phyloP scores from a whole-genome alignment of 2,329 filamentous ascomycete genomes.

The Aphanoascus verrucosus region DNA sequence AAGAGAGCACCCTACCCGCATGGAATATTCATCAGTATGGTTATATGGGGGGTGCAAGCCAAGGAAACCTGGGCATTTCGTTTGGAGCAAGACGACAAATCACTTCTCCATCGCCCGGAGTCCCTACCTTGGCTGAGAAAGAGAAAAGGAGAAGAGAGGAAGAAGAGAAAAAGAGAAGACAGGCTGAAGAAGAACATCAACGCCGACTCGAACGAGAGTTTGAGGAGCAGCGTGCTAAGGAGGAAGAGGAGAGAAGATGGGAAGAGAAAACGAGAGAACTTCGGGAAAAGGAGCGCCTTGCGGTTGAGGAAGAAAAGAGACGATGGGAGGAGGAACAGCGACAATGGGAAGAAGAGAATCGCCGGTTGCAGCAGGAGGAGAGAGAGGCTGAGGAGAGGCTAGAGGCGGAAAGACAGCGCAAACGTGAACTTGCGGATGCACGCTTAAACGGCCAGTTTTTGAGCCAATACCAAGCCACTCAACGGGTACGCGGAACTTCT shows the following conservation, averaged over 20 bases:
- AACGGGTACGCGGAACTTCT: conserved; percentile 36
- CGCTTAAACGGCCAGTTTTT: conserved; percentile 72
- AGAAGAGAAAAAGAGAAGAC: conserved; percentile 41
- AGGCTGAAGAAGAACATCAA: conserved; percentile 44
- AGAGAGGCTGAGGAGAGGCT: conserved; percentile 58
- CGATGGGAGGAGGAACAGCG: conserved; percentile 46
- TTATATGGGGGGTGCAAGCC: conserved; percentile 94
- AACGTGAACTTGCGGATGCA: conserved; percentile 51
- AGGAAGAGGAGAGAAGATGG: conserved; percentile 39
- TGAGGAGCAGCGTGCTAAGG: conserved; percentile 37
- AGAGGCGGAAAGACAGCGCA: conserved; percentile 54
- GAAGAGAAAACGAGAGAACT: conserved; percentile 36
- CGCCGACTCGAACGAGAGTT: conserved; percentile 41
- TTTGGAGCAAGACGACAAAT: conserved; percentile 91
- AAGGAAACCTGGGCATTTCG: conserved; percentile 85
- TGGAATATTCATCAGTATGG: conserved; percentile 99
- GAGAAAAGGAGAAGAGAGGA: conserved; percentile 52
- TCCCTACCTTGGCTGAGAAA: conserved; percentile 76
- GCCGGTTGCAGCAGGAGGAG: conserved; percentile 60
- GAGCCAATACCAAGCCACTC: conserved; percentile 73
- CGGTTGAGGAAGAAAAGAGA: conserved; percentile 38
- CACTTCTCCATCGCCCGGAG: conserved; percentile 65
- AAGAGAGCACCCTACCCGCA: conserved; percentile 69
- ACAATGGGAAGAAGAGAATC: conserved; percentile 67
- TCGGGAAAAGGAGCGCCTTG: conserved; percentile 42